Evolutionary conservation across 1,139 yeast genomes (phyloP).

Genomic region (Kluyveromyces marxianus): DNA sequence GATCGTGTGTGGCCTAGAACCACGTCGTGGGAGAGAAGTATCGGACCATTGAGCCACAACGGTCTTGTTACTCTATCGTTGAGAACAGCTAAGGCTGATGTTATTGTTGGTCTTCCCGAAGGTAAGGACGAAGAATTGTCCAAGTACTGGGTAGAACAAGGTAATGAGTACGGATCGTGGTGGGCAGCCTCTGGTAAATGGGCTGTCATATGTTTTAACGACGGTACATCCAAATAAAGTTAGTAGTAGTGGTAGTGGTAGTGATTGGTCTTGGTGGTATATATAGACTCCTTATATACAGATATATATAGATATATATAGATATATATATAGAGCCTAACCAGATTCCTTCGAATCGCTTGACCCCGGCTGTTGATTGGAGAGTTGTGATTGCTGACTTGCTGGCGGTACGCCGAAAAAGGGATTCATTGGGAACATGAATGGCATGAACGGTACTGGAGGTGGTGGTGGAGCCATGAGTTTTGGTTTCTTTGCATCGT

Average conservation of each 20-base stretch:
- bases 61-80: slow-evolving; percentile 63
- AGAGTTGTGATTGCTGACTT: not conserved
- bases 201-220: slow-evolving; percentile 71
- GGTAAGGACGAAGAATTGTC: slow-evolving; percentile 68
- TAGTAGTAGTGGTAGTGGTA: not conserved
- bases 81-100: slow-evolving; percentile 96
- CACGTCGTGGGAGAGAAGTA: slow-evolving; percentile 63
- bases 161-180: slow-evolving; percentile 57
- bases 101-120: slow-evolving; percentile 72
- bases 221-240: slow-evolving; percentile 13
- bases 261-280: not conserved
- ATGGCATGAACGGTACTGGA: slow-evolving; percentile 18
- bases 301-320: not conserved
- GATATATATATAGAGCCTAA: not conserved
- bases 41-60: slow-evolving; percentile 54
- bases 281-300: not conserved
- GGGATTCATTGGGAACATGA: slow-evolving; percentile 18
- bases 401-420: slow-evolving; percentile 11
- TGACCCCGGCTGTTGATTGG: not conserved
- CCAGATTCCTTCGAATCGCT: not conserved
- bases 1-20: slow-evolving; percentile 84
- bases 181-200: slow-evolving; percentile 91
- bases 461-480: slow-evolving; percentile 8
- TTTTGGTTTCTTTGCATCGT: slow-evolving; percentile 9
- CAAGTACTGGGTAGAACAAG: slow-evolving; percentile 47